These are phyloP conservation scores for Malbranchea zuffiana DNA, from an alignment of 2,329 filamentous ascomycete genomes.

Conservation along the genomic window DNA sequence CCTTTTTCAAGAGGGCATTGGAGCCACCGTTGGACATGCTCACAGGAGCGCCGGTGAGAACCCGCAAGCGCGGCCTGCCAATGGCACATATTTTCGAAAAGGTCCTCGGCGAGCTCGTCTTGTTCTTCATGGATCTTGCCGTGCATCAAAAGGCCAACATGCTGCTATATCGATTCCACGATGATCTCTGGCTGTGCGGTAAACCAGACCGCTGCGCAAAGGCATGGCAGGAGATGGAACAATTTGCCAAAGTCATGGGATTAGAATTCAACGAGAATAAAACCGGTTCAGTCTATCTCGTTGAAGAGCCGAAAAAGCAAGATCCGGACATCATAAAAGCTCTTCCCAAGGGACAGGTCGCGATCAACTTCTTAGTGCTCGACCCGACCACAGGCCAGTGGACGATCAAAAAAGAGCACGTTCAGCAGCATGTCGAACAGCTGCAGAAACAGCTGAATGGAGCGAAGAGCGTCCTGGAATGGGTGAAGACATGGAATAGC, in stretches of 20 bases:
- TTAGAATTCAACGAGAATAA: conserved; percentile 38
- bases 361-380: conserved; percentile 42
- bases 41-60: conserved; percentile 28
- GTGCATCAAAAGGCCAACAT: conserved; percentile 36
- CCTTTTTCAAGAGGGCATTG: conserved; percentile 38
- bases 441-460: conserved; percentile 31
- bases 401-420: conserved; percentile 30
- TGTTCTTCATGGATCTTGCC: conserved; percentile 39
- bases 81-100: conserved; percentile 39
- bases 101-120: conserved; percentile 37
- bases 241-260: conserved; percentile 35
- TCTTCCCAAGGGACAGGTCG: conserved; percentile 41
- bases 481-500: conserved; percentile 46
- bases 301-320: conserved; percentile 16
- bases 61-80: conserved; percentile 36
- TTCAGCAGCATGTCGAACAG: conserved; percentile 32
- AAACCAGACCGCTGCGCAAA: conserved; percentile 31
- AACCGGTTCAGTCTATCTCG: conserved; percentile 40
- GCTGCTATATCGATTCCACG: conserved; percentile 38
- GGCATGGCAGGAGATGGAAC: conserved; percentile 37
- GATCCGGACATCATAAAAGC: conserved; percentile 19
- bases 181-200: conserved; percentile 42
- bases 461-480: conserved; percentile 42
- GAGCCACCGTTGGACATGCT: conserved; percentile 36
- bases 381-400: conserved; percentile 27